Evolutionary conservation across 139 green algal species (phyloP).

Genomic region (Ostreobium quekettii): DNA sequence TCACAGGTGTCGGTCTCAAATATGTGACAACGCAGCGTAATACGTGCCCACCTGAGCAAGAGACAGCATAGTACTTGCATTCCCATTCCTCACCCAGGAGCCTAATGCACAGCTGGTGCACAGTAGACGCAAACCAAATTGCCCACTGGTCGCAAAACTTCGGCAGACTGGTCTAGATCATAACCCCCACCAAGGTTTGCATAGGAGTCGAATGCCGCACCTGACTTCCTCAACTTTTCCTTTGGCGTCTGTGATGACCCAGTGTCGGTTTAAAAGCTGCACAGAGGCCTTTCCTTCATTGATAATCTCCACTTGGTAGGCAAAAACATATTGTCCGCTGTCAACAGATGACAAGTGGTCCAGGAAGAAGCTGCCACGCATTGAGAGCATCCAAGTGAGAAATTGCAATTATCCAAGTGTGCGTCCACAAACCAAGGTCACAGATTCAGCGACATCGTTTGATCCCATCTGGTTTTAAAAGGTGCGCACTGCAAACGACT

Average conservation of each 20-base stretch:
- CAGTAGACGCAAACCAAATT: background rate
- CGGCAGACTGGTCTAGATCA: no score
- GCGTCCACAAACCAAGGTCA: no score
- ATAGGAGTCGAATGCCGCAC: background rate
- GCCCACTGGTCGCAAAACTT: background rate
- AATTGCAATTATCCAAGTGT: no score
- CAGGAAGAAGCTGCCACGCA: conserved; percentile 20
- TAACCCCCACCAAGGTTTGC: no score
- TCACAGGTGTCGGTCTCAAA: background rate
- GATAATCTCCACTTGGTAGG: conserved; percentile 18
- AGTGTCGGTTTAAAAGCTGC: conserved; percentile 9
- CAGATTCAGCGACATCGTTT: no score
- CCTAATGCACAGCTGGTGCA: background rate
- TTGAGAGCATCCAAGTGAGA: no score
- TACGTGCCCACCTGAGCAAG: background rate
- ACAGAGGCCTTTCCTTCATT: conserved; percentile 19
- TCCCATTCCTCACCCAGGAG: background rate
- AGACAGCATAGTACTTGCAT: background rate
- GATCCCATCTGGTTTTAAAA: no score
- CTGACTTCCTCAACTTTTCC: conserved; percentile 10
- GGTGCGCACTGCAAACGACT: no score
- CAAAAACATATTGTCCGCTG: conserved; percentile 18
- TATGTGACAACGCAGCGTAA: background rate
- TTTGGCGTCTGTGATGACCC: conserved; percentile 10
- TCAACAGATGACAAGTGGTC: conserved; percentile 1